A percentile compares a stretch with the other conserved stretches of the same genome.
These are phyloP conservation scores for Botryosphaeria dothidea DNA, from an alignment of 2,329 filamentous ascomycete species.

Conservation along the genomic window DNA sequence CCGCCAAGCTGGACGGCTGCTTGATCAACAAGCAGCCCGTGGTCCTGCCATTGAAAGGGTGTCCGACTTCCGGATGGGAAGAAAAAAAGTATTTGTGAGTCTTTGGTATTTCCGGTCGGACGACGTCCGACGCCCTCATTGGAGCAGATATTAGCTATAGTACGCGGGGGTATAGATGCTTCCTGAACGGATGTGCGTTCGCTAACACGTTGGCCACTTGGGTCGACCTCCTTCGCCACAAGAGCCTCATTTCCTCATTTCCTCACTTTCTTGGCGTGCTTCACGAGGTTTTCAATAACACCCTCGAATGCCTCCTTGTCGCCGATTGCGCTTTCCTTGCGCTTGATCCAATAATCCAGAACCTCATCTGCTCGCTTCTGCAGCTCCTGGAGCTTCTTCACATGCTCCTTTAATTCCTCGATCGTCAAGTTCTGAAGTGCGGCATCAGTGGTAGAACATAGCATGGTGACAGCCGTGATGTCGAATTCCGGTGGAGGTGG, in stretches of 20 bases:
- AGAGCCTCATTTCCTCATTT: slow-evolving; percentile 52
- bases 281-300: slow-evolving; percentile 94
- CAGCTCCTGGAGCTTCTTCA: slow-evolving; percentile 67
- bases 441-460: slow-evolving; percentile 82
- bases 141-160: slow-evolving; percentile 16
- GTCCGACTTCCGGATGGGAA: neutral
- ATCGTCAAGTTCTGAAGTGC: slow-evolving; percentile 79
- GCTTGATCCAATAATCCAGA: slow-evolving; percentile 84
- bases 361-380: slow-evolving; percentile 73
- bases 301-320: slow-evolving; percentile 94
- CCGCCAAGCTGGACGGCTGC: neutral
- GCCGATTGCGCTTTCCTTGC: slow-evolving; percentile 80
- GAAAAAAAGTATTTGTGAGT: neutral
- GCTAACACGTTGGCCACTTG: neutral
- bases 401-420: slow-evolving; percentile 71
- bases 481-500: slow-evolving; percentile 75
- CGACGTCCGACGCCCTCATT: neutral
- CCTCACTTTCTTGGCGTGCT: slow-evolving; percentile 81
- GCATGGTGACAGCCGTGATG: slow-evolving; percentile 71
- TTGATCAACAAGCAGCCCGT: slow-evolving; percentile 14
- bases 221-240: neutral
- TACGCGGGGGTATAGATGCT: slow-evolving; percentile 16
- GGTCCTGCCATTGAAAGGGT: neutral
- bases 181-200: slow-evolving; percentile 1
- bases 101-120: slow-evolving; percentile 10